Evolutionary conservation across 2,329 filamentous ascomycete genomes (phyloP), one percentile per base, ranked within the genome.

Genomic region (Clonostachys byssicola): DNA sequence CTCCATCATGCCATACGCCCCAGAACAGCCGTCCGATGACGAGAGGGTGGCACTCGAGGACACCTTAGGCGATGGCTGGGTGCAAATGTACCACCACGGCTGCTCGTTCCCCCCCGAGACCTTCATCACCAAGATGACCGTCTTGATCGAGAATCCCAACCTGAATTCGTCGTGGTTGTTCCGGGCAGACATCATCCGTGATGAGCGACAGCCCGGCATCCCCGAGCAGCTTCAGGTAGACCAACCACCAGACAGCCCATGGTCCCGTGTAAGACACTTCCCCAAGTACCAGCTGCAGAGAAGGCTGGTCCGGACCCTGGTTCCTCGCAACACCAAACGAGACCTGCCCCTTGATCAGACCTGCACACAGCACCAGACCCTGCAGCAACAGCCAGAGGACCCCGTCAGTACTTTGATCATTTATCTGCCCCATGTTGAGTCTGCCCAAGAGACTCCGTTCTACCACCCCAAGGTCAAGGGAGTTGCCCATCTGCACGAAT

Each of bases 391-490:
- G 44, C 52, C 51, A 39, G 59, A 66, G 17, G 57, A 60, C 23
- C 56, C 53, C 30, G 34, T 50, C 38, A 56, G 60, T 47, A 60
- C 66, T 12, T 56, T 70, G 6, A 81, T 95, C 14, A 65, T 95
- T 34, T 96, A 95, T 62, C 74, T 88, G 6, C 90, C 92, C 8
- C 91, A 96, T 64, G 74, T 82, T 9, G 63, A 74, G 34, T 70
- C 70, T 2, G 69, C 77, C 12, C 73, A 78, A 13, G 78, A 86
- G 4, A 77, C 94, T 51, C 92, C 92, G 1, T 96, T 88, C 67
- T 97, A 96, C 65, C 92, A 96, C 60, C 92, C 92, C 18, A 75
- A 78, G 45, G 85, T 95, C 18, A 77, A 75, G 45, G 82, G 81
- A 12, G 74, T 96, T 20, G 89, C 85, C 6, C 92, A 94, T 54